Evolutionary conservation across 2,329 filamentous ascomycete genomes (phyloP).

Genomic region (Ceratocystis albifundus): DNA sequence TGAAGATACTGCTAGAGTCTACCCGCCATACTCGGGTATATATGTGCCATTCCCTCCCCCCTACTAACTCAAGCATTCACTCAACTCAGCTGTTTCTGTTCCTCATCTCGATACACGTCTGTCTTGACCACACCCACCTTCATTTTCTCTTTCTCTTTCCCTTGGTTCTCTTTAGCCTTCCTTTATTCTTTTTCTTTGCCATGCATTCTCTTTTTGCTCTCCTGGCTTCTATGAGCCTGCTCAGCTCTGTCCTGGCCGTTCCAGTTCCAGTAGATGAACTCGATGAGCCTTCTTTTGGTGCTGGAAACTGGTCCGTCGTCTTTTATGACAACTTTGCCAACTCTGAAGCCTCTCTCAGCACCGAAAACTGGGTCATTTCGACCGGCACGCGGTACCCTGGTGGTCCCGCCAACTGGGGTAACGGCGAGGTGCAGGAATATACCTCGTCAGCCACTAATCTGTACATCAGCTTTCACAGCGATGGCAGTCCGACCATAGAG

Average conservation of each 20-base stretch:
- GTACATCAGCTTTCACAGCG: constrained; percentile 27
- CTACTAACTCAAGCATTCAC: background rate
- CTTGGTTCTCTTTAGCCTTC: background rate
- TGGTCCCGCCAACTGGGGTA: constrained; percentile 39
- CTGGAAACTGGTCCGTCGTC: constrained; percentile 23
- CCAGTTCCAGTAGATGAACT: background rate
- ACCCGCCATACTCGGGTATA: background rate
- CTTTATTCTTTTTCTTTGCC: background rate
- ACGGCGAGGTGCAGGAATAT: constrained; percentile 39
- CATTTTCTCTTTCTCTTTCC: constrained; percentile 4
- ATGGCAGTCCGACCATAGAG: constrained; percentile 22
- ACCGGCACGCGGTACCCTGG: constrained; percentile 38
- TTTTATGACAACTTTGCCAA: constrained; percentile 29
- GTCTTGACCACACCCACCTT: background rate
- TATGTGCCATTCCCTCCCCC: background rate
- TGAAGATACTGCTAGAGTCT: background rate
- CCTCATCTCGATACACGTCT: background rate
- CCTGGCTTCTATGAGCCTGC: constrained; percentile 1
- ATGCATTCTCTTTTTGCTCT: background rate
- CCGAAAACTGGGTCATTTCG: constrained; percentile 24
- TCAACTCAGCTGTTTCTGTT: background rate
- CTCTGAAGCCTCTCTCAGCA: constrained; percentile 12
- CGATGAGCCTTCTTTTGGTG: background rate
- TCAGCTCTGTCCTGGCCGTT: background rate
- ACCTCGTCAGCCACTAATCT: constrained; percentile 34